Conservation (phyloP, 2,329 filamentous ascomycete genomes). For the Penicillium concentricum region DNA sequence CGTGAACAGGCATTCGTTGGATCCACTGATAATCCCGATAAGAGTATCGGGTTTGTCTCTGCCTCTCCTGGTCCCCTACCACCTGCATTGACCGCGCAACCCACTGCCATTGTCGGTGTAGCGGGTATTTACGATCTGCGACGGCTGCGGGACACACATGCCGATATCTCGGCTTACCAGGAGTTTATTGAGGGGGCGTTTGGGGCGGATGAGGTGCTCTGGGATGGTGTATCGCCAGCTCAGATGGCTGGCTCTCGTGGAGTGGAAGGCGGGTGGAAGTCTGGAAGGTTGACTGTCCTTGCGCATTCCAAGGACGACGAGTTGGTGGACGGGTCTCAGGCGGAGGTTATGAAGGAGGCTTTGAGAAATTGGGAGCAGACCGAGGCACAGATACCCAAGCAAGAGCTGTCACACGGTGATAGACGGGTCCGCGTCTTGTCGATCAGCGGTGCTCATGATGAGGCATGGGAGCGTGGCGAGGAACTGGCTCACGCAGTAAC, state of each 20-base stretch:
- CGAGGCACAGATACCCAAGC: conserved; percentile 4
- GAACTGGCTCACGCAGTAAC: conserved; percentile 41
- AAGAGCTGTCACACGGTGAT: conserved; percentile 32
- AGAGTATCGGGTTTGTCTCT: conserved; percentile 3
- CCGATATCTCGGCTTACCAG: conserved; percentile 36
- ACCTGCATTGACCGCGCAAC: conserved; percentile 22
- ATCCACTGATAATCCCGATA: conserved; percentile 5
- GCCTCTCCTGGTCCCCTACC: conserved; percentile 15
- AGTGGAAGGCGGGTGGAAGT: conserved; percentile 35
- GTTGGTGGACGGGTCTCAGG: conserved; percentile 41
- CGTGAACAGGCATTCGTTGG: conserved; percentile 10
- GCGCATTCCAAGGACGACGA: conserved; percentile 44
- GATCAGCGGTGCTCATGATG: conserved; percentile 42
- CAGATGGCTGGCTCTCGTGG: conserved; percentile 28
- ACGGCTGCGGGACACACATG: conserved; percentile 35
- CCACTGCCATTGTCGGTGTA: conserved; percentile 42
- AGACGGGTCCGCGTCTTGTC: conserved; percentile 40
- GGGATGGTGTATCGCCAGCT: conserved; percentile 43
- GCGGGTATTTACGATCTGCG: conserved; percentile 48
- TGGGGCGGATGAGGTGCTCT: conserved; percentile 36
- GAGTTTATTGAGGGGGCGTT: conserved; percentile 45
- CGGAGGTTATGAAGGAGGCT: conserved; percentile 49
- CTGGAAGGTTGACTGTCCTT: conserved; percentile 38
- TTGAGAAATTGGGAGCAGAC: conserved; percentile 48
- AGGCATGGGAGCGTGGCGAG: conserved; percentile 42